Base-by-base conservation (phyloP, 495 filamentous ascomycete genomes). In the Penicillium subrubescens region DNA sequence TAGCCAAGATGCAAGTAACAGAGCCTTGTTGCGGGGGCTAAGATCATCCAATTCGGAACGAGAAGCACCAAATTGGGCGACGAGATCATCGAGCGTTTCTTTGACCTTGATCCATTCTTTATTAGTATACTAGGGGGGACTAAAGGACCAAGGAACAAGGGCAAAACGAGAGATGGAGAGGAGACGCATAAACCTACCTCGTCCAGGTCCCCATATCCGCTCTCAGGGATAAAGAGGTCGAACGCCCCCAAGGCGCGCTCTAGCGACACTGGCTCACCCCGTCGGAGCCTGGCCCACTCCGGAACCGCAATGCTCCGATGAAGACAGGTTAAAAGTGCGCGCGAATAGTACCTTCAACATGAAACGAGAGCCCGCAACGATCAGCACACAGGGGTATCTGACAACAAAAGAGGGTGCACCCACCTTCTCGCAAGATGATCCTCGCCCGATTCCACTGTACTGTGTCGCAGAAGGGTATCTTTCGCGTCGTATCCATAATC, bases 381-480 rank as follows among this genome's bases (percentile, higher is more conserved):
- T 54, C 60, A 62, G 67, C 52, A 70, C 56, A 44, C 57, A 19
- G 5, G 25, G 51, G 58, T n/a, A 64, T 29, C 39, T 34, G 17
- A 50, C 37, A 21, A 60, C 57, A 3, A 14, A 54, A 54, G n/a
- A 54, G 39, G 21, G n/a, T 21, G 27, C 12, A 21, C 73, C 41
- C 57, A 97, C 88, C 91, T 90, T 79, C 93, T 84, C 17, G 95
- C 92, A 66, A 99, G 77, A 57, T 89, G 83, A 80, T 99, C 94
- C 23, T 90, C 87, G 14, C 85, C 80, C n/a, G 88, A 82, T 34
- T 82, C 79, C 35, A 83, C 78, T 11, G 78, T 75, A 54, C 83
- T 84, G 67, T 96, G 87, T 61, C 83, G 81, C 46, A 94, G 66
- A 41, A 99, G 82, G 25, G 86, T 88, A 72, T 97, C 95, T 72